Base-by-base conservation (phyloP, 305 asterid genomes). In the Nicotiana rustica region DNA sequence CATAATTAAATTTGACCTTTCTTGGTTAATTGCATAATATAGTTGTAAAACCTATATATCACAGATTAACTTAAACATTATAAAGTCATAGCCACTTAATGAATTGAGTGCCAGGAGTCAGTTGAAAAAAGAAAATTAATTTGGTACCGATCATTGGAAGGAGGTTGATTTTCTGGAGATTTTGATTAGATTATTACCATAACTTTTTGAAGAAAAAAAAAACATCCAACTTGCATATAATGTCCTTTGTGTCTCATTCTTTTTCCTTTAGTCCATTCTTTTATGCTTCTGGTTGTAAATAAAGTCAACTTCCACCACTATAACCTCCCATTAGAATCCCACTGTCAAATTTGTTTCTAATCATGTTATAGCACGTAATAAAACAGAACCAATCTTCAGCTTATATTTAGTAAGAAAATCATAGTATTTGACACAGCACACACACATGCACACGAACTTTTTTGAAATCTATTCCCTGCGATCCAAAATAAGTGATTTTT, bases 261-360 rank as follows among this genome's bases (percentile, higher is more conserved):
- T 75, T 75, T 52, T 25, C 25, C 47, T 73, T 73, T 49, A 25
- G 79, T 29, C 79, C 79, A 75, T 52, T 29, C 80, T 75, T 52
- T 75, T 52, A 52, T 75, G 65, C 29, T 75, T 75, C 65, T 75
- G 65, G 65, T 25, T 75, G 80, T 25, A 75, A 52, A 38, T 17
- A 78, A 33, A 78, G 82, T 78, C 82, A 61, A 59, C 82, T 61
- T 61, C 59, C 19, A 78, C 82, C 82, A 78, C 60, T 64, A 78
- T 60, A 78, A 61, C 57, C 73, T 59, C 36, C 60, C 60, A 12
- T 60, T 21, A 44, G 21, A 78, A 78, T 75, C 65, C 80, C 80
- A 75, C 79, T 29, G 47, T 6, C 65, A 75, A 75, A 12, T 25
- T 52, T 75, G 65, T 49, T 75, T 25, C 80, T 75, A 75, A 75